Percentiles rank a stretch among this genome's conserved stretches.
These are phyloP conservation scores for Phaeosphaeriaceae sp. DNA, from an alignment of 2,329 filamentous ascomycete species.

Conservation along the genomic window DNA sequence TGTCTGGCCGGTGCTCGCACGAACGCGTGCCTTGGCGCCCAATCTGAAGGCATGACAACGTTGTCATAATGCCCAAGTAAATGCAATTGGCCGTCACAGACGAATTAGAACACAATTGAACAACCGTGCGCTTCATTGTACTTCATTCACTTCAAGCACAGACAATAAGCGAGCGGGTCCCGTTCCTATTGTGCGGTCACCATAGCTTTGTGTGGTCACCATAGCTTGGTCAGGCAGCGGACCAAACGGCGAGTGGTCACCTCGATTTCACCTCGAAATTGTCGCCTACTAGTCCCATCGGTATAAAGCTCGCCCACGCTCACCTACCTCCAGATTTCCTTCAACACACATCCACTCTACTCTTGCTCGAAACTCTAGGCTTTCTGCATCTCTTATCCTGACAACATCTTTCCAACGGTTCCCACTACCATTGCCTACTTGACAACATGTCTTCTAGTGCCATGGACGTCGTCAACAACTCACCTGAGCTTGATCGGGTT, in stretches of 20 bases:
- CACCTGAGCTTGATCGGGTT: slow-evolving; percentile 12
- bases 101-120: slow-evolving; percentile 17
- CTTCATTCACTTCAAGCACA: slow-evolving; percentile 16
- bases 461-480: background rate
- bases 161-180: slow-evolving; percentile 11
- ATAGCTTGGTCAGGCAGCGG: slow-evolving; percentile 17
- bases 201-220: slow-evolving; percentile 8
- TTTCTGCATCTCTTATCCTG: background rate
- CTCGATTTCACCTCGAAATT: slow-evolving; percentile 23
- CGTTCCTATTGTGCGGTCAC: slow-evolving; percentile 11
- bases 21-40: slow-evolving; percentile 19
- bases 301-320: slow-evolving; percentile 27
- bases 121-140: slow-evolving; percentile 11
- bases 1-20: slow-evolving; percentile 7
- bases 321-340: slow-evolving; percentile 35
- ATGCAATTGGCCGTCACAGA: slow-evolving; percentile 6
- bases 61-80: slow-evolving; percentile 8
- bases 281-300: slow-evolving; percentile 7
- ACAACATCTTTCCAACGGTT: background rate
- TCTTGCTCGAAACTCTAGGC: background rate
- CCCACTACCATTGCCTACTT: background rate
- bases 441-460: slow-evolving; percentile 13
- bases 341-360: slow-evolving; percentile 4
- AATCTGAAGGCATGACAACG: slow-evolving; percentile 5
- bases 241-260: slow-evolving; percentile 29